Conservation (phyloP, 2,329 filamentous ascomycete genomes). For the Diaporthe aspalathi region DNA sequence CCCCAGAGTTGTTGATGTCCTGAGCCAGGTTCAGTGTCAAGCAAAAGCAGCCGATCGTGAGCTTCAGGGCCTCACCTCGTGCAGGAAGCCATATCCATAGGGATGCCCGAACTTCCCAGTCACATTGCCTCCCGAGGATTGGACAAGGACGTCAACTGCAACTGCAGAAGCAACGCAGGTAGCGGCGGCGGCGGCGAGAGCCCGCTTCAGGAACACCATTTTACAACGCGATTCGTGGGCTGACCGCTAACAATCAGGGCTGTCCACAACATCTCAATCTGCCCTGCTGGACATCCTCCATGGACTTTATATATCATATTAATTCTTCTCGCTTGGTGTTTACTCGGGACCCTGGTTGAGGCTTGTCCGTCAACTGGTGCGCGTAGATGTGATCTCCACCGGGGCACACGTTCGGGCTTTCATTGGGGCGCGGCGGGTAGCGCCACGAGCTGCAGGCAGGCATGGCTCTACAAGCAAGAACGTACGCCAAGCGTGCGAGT, state of each 20-base stretch:
- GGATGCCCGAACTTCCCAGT: slow-evolving; percentile 48
- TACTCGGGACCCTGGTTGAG: slow-evolving; percentile 20
- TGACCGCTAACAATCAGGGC: slow-evolving; percentile 11
- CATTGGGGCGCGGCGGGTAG: slow-evolving; percentile 23
- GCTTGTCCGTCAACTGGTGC: slow-evolving; percentile 28
- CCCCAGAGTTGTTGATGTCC: slow-evolving; percentile 76
- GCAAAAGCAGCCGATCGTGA: background rate
- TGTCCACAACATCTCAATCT: background rate
- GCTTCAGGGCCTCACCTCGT: slow-evolving; percentile 46
- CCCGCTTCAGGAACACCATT: slow-evolving; percentile 23
- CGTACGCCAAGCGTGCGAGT: slow-evolving; percentile 17
- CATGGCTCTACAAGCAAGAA: slow-evolving; percentile 11
- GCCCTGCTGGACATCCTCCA: background rate
- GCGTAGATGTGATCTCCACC: slow-evolving; percentile 26
- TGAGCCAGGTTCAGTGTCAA: slow-evolving; percentile 42
- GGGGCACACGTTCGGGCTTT: slow-evolving; percentile 29
- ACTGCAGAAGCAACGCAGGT: slow-evolving; percentile 17
- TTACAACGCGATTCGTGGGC: slow-evolving; percentile 2
- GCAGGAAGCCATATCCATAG: slow-evolving; percentile 52
- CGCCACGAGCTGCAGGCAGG: slow-evolving; percentile 25
- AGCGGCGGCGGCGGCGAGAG: slow-evolving; percentile 11
- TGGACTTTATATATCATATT: slow-evolving; percentile 15
- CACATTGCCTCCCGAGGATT: slow-evolving; percentile 49
- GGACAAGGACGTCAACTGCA: slow-evolving; percentile 35
- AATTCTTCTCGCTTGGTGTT: background rate